Conservation (phyloP, 768 basidiomycete genomes). For the Trametes maxima region DNA sequence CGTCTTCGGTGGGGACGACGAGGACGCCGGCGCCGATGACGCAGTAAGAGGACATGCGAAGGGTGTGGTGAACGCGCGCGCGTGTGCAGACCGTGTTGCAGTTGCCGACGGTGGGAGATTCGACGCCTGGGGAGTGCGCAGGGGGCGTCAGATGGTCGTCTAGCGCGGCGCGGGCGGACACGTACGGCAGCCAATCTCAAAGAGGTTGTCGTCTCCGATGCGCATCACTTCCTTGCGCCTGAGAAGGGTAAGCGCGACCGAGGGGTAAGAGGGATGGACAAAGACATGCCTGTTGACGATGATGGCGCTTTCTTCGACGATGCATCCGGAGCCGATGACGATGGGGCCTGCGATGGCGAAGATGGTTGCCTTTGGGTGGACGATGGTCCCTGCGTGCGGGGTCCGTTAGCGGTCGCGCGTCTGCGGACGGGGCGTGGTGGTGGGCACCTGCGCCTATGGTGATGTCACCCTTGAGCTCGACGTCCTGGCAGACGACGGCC, state of each 20-base stretch:
- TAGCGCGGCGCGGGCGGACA: slow-evolving; percentile 23
- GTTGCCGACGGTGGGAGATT: slow-evolving; percentile 81
- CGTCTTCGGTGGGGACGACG: slow-evolving; percentile 76
- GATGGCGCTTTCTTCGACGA: slow-evolving; percentile 90
- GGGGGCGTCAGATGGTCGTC: not conserved
- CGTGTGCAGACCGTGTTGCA: slow-evolving; percentile 87
- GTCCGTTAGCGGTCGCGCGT: slow-evolving; percentile 1
- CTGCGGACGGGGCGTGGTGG: not conserved
- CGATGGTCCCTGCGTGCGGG: slow-evolving; percentile 64
- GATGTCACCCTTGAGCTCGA: slow-evolving; percentile 92
- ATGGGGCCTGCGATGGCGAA: slow-evolving; percentile 92
- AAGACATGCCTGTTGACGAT: slow-evolving; percentile 77
- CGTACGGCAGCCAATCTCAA: slow-evolving; percentile 92
- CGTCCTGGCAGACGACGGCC: slow-evolving; percentile 90
- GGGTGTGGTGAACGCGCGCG: slow-evolving; percentile 80
- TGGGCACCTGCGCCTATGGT: slow-evolving; percentile 80
- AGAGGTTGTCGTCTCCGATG: slow-evolving; percentile 91
- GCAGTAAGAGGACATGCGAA: slow-evolving; percentile 79
- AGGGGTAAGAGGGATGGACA: not conserved
- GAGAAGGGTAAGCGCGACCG: slow-evolving; percentile 6
- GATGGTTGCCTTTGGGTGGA: slow-evolving; percentile 94
- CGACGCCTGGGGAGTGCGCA: slow-evolving; percentile 60
- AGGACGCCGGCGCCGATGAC: slow-evolving; percentile 81
- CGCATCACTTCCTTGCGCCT: slow-evolving; percentile 85
- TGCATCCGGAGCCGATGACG: slow-evolving; percentile 83